A percentile compares a stretch with the other conserved stretches of the same genome.
Conservation (phyloP, 2,329 filamentous ascomycete genomes). For the Thelonectria rubi region DNA sequence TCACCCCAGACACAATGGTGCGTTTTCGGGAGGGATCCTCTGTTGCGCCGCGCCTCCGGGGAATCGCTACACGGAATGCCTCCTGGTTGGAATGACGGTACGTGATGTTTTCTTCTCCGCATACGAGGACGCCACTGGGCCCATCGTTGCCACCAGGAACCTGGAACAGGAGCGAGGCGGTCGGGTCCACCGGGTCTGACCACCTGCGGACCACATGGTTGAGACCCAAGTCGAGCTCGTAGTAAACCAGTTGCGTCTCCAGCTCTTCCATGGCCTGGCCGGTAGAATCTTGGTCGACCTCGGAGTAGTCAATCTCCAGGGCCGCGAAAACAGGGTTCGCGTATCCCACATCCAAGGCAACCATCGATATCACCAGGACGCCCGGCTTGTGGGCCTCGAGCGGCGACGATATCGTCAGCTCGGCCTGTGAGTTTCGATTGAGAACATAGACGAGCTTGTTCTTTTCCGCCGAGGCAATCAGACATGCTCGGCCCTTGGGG, state of each 20-base stretch:
- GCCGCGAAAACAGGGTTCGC: slow-evolving; percentile 97
- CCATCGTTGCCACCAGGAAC: slow-evolving; percentile 94
- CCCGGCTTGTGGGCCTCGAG: slow-evolving; percentile 95
- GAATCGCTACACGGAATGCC: slow-evolving; percentile 87
- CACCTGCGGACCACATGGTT: slow-evolving; percentile 98
- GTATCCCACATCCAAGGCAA: slow-evolving; percentile 93
- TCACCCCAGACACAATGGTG: slow-evolving; percentile 87
- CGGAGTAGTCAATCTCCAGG: slow-evolving; percentile 91
- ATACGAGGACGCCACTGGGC: slow-evolving; percentile 93
- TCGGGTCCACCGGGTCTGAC: slow-evolving; percentile 92
- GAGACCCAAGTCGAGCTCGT: slow-evolving; percentile 93
- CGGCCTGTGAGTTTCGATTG: slow-evolving; percentile 92
- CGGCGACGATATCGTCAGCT: slow-evolving; percentile 95
- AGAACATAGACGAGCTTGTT: slow-evolving; percentile 99
- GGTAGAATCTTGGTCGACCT: slow-evolving; percentile 89
- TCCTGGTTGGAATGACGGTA: slow-evolving; percentile 98
- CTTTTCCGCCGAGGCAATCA: slow-evolving; percentile 95
- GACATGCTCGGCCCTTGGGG: slow-evolving; percentile 92
- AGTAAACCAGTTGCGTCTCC: slow-evolving; percentile 94
- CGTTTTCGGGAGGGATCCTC: slow-evolving; percentile 94
- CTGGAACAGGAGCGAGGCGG: slow-evolving; percentile 89
- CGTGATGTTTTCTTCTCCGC: slow-evolving; percentile 91
- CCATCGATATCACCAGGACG: slow-evolving; percentile 87
- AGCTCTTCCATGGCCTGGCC: slow-evolving; percentile 82
- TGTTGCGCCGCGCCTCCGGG: slow-evolving; percentile 83